Conservation (phyloP, 1,284 basidiomycete genomes). For the Cryptococcus amylolentus region DNA sequence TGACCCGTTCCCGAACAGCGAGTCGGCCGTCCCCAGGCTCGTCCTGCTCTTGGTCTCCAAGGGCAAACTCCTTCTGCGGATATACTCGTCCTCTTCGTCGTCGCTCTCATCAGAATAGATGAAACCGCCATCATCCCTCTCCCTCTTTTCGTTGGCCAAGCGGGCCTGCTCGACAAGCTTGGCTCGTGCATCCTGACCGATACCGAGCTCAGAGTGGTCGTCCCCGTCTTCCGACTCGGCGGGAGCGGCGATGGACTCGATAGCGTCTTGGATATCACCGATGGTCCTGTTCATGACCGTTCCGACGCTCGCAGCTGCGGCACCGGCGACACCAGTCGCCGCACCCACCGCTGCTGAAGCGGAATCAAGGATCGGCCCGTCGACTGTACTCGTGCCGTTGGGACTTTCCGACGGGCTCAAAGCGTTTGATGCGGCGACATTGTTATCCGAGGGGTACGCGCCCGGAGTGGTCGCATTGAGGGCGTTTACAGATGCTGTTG, state of each 20-base stretch:
- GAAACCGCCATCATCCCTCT: conserved; percentile 46
- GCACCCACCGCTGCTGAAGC: conserved; percentile 14
- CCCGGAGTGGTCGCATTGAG: not conserved
- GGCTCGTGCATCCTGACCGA: conserved; percentile 62
- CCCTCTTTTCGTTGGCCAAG: conserved; percentile 56
- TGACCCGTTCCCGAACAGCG: conserved; percentile 15
- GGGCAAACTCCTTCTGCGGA: conserved; percentile 2
- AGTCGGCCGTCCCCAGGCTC: conserved; percentile 1
- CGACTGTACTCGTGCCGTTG: conserved; percentile 10
- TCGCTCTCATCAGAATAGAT: conserved; percentile 51
- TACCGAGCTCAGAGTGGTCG: conserved; percentile 53
- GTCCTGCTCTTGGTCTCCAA: conserved; percentile 4
- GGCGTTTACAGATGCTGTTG: not conserved
- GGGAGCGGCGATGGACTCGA: conserved; percentile 63
- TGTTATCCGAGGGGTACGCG: conserved; percentile 9
- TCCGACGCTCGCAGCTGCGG: conserved; percentile 12
- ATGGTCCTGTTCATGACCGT: conserved; percentile 75
- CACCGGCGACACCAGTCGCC: conserved; percentile 5
- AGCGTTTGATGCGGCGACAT: conserved; percentile 27
- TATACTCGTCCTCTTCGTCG: conserved; percentile 44
- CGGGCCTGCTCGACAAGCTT: conserved; percentile 68
- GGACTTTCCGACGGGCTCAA: conserved; percentile 23
- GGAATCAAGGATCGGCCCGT: conserved; percentile 31
- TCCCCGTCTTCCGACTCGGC: conserved; percentile 50
- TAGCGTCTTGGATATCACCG: conserved; percentile 81